Evolutionary conservation across 768 basidiomycete genomes (phyloP).

Genomic region (Psilocybe tampanensis): DNA sequence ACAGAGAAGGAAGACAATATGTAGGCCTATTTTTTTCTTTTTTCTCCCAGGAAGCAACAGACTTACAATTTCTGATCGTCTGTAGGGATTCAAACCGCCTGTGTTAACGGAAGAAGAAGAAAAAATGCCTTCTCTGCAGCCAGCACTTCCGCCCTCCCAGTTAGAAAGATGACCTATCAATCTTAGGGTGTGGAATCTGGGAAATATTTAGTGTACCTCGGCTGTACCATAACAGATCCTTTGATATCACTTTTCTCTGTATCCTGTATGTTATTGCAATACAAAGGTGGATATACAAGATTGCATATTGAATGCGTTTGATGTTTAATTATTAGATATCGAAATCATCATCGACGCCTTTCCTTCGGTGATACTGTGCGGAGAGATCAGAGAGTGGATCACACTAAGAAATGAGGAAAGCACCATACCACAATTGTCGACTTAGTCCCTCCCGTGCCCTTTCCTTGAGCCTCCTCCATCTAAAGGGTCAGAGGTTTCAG

Average conservation of each 20-base stretch:
- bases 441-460: constrained; percentile 49
- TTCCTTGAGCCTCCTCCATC: constrained; percentile 42
- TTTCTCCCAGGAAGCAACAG: too few species aligned
- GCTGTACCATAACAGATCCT: too few species aligned
- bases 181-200: too few species aligned
- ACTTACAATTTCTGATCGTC: background rate
- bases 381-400: constrained; percentile 2
- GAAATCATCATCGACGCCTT: constrained; percentile 68
- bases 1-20: constrained; percentile 74
- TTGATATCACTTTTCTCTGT: too few species aligned
- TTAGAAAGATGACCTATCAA: background rate
- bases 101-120: constrained; percentile 18
- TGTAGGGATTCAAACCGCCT: constrained; percentile 63
- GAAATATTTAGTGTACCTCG: too few species aligned
- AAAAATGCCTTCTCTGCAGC: background rate
- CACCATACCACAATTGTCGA: constrained; percentile 57
- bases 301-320: background rate
- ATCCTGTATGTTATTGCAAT: too few species aligned
- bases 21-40: constrained; percentile 40
- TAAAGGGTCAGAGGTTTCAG: background rate
- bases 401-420: constrained; percentile 2
- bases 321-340: constrained; percentile 32
- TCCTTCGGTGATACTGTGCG: constrained; percentile 62
- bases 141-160: background rate
- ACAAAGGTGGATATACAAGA: too few species aligned